phyloP scores from a whole-genome alignment of 345 rosid species.

The Raphanus sativus region DNA sequence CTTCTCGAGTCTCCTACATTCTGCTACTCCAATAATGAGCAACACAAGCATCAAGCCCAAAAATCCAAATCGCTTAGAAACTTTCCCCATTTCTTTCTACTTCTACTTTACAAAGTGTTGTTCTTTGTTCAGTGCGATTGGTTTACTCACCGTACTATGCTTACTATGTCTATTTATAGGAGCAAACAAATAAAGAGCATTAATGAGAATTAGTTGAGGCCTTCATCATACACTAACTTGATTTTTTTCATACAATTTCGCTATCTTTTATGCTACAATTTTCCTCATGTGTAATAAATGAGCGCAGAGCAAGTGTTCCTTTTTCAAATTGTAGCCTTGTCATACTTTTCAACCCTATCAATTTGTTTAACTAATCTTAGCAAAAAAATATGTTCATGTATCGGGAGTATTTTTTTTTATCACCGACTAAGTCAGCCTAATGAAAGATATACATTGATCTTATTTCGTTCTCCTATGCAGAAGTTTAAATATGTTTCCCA shows the following conservation, averaged over 20 bases:
- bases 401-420: constrained; percentile 14
- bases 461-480: neutral
- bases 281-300: constrained; percentile 22
- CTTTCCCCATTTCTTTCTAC: constrained; percentile 33
- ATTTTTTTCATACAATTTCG: constrained; percentile 5
- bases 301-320: constrained; percentile 15
- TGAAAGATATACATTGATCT: neutral
- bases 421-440: constrained; percentile 26
- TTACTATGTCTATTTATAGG: constrained; percentile 25
- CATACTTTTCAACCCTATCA: constrained; percentile 26
- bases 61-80: constrained; percentile 23
- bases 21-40: constrained; percentile 33
- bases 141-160: constrained; percentile 7
- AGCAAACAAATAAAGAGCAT: neutral
- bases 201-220: constrained; percentile 36
- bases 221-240: constrained; percentile 1
- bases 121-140: constrained; percentile 18
- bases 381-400: neutral
- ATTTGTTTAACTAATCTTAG: constrained; percentile 7
- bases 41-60: constrained; percentile 36
- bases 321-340: constrained; percentile 15
- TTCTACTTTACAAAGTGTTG: constrained; percentile 14
- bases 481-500: neutral
- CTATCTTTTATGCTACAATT: constrained; percentile 14
- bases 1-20: constrained; percentile 41